Evolutionary conservation across 345 rosid genomes (phyloP), one percentile per base, ranked within the genome.

Genomic region (Linum tenue): DNA sequence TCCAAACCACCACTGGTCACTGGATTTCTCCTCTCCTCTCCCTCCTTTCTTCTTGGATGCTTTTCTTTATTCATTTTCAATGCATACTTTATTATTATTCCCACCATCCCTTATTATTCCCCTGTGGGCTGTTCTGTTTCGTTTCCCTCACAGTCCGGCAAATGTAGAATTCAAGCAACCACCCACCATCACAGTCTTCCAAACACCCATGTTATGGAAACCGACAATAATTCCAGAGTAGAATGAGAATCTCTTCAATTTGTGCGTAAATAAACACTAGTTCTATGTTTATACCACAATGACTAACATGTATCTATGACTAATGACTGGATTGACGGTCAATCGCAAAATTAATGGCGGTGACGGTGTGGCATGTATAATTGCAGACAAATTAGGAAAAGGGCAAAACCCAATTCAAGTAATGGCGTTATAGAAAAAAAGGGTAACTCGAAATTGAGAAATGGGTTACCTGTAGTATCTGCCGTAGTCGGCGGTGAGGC

Each of bases 401-500:
- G 35, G 8, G 16, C 35, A 22, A 17, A 15, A 15, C 17, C 35
- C 4, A 22, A 9, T 57, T 8, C 35, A 59, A 59, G 12, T 37
- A 36, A 36, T 59, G 14, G 12, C 15, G 4, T 7, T 17, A 60
- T 10, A 58, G 5, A 10, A 64, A 8, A 12, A n/a, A 37, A 57
- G 11, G 37, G 12, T 17, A 17, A 22, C 31, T 1, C 3, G 37
- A 57, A 57, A 22, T 17, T 6, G 60, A 2, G 11, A 17, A 57
- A 22, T 17, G 7, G 5, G 5, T 7, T 73, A 86, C 97, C 88
- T 81, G 53, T 88, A 64, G 70, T 90, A 82, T 36, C 81, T 77
- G 39, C 61, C 83, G 68, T 80, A 36, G 6, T 89, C 74, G 71
- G 83, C 88, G 36, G 82, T 81, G 68, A 91, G 69, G 80, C 97